Conservation (phyloP, 2,329 filamentous ascomycete genomes). For the Trichoderma afroharzianum region DNA sequence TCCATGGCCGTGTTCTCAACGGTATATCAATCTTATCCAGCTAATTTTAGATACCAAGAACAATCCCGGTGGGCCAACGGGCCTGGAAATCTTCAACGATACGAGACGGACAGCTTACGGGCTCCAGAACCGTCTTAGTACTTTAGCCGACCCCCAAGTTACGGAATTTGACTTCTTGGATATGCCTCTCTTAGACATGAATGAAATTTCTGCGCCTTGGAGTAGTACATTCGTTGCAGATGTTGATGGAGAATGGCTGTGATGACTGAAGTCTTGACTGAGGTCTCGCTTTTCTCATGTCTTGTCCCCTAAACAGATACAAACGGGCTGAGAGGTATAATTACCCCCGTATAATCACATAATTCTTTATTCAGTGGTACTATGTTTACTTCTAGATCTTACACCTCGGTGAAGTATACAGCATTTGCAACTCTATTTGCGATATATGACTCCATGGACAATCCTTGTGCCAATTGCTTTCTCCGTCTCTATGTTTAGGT, state of each 20-base stretch:
- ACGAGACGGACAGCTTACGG: background rate
- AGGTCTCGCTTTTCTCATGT: background rate
- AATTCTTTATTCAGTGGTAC: background rate
- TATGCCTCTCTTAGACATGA: background rate
- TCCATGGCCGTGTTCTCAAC: background rate
- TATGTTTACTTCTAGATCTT: background rate
- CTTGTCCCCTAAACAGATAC: background rate
- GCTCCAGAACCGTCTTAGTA: background rate
- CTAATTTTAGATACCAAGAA: background rate
- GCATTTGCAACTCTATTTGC: background rate
- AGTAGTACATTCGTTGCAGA: background rate
- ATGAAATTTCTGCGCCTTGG: background rate
- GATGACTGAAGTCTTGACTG: background rate
- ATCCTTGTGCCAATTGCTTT: background rate
- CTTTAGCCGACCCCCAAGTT: background rate
- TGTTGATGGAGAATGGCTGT: background rate
- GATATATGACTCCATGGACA: background rate
- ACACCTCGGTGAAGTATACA: background rate
- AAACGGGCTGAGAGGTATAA: background rate
- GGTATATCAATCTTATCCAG: background rate
- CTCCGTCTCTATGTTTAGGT: background rate
- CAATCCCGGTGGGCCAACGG: background rate
- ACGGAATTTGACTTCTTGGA: background rate
- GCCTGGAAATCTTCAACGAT: background rate
- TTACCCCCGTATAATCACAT: background rate